A percentile compares a stretch with the other conserved stretches of the same genome.
Conservation (phyloP, 2,329 filamentous ascomycete species). For the Epichloe scottii region DNA sequence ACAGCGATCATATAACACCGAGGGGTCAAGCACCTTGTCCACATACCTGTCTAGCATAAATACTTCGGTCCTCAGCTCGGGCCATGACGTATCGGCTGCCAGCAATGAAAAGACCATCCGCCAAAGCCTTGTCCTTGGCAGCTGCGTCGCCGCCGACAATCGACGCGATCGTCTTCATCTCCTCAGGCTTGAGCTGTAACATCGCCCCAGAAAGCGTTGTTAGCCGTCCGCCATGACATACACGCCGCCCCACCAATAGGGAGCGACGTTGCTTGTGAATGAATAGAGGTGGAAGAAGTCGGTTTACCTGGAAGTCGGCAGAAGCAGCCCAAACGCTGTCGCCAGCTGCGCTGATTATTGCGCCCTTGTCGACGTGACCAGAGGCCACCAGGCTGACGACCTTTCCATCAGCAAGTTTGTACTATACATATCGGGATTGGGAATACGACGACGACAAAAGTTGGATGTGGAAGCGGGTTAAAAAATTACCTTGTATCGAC, state of each 20-base stretch:
- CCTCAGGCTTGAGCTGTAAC: slow-evolving; percentile 29
- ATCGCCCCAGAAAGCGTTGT: background rate
- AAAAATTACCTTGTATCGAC: slow-evolving; percentile 35
- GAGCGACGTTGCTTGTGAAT: background rate
- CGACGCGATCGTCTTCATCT: slow-evolving; percentile 45
- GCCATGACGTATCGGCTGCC: slow-evolving; percentile 70
- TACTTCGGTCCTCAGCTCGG: slow-evolving; percentile 61
- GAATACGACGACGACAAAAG: slow-evolving; percentile 3
- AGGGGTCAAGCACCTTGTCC: background rate
- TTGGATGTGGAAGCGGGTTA: background rate
- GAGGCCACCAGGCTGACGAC: slow-evolving; percentile 61
- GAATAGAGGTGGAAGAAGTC: slow-evolving; percentile 14
- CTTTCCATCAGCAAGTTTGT: slow-evolving; percentile 9
- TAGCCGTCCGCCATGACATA: background rate
- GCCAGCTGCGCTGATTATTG: slow-evolving; percentile 70
- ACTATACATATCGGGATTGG: slow-evolving; percentile 7
- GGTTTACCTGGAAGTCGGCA: slow-evolving; percentile 55
- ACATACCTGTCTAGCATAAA: slow-evolving; percentile 77
- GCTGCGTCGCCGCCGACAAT: slow-evolving; percentile 34
- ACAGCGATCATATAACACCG: background rate
- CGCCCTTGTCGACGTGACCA: slow-evolving; percentile 70
- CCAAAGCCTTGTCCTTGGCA: slow-evolving; percentile 53
- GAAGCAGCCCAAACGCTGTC: slow-evolving; percentile 69
- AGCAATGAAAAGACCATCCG: slow-evolving; percentile 61
- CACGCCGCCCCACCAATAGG: slow-evolving; percentile 3